Evolutionary conservation across 257 asterid species (phyloP), one percentile per base, ranked within the genome.

Genomic region (Nicotiana benthamiana): DNA sequence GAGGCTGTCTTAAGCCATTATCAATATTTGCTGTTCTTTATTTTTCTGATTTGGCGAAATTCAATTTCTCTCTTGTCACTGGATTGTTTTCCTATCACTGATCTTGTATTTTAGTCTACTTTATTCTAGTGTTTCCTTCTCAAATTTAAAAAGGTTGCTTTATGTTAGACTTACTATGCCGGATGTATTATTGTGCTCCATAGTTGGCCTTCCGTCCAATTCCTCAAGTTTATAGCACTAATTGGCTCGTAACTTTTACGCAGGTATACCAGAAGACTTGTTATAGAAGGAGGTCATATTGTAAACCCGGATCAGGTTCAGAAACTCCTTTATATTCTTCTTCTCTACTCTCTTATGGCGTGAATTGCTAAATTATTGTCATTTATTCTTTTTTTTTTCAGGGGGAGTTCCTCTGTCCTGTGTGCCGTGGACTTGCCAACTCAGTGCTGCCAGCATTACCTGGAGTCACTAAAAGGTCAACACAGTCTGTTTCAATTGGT

Each of bases 391-490:
- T 83, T 79, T 83, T 79, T 84, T 83, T 75, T 81, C 86, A 96
- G 99, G 98, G 99, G 81, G 99, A 96, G 87, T 94, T 96, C 88
- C 97, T 96, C 76, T 96, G 99, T 88, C 99, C 99, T 16, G 99
- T 94, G 70, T 96, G 99, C 80, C 93, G 99, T 28, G 99, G 98
- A 63, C 95, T 96, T 84, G 95, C 98, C 63, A 94, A 96, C 79
- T 91, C 95, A 59, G 92, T 91, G 68, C 88, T 96, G 82, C 96
- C 99, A 70, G 89, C 87, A 80, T 80, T 88, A 80, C 88, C 94
- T 84, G 87, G 86, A 75, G 88, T 86, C 80, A 82, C 78, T 60
- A 83, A 82, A 82, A 84, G 78, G 88, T 77, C 80, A 57, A 84
- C 85, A 9, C 87, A 85, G 34, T 80, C 82, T 81, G 43, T 65